phyloP scores from a whole-genome alignment of 2,329 filamentous ascomycete genomes.

The Beauveria varroae region DNA sequence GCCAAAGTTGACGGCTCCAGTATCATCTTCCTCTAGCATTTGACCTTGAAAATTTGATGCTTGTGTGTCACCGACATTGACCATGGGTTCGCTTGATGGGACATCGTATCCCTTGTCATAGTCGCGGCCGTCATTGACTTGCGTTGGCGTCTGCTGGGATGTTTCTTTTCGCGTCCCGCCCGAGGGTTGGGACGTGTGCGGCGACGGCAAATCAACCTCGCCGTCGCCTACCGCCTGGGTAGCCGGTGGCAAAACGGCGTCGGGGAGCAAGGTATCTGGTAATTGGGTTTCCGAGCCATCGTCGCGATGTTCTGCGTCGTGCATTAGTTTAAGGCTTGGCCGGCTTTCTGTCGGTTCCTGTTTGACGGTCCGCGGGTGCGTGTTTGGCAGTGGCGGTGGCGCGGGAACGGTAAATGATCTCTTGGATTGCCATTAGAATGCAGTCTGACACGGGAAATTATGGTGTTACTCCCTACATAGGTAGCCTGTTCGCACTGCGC shows the following conservation, averaged over 20 bases:
- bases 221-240: background rate
- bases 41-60: slow-evolving; percentile 23
- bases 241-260: background rate
- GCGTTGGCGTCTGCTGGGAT: slow-evolving; percentile 48
- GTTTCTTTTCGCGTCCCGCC: slow-evolving; percentile 25
- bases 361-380: background rate
- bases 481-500: background rate
- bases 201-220: background rate
- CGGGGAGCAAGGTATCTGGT: slow-evolving; percentile 13
- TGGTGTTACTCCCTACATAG: background rate
- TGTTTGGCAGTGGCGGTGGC: background rate
- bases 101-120: slow-evolving; percentile 38
- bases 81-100: slow-evolving; percentile 21
- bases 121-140: slow-evolving; percentile 49
- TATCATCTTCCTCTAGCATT: slow-evolving; percentile 40
- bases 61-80: slow-evolving; percentile 18
- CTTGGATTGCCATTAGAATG: background rate
- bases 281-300: slow-evolving; percentile 1
- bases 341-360: background rate
- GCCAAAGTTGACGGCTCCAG: slow-evolving; percentile 41
- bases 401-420: slow-evolving; percentile 2
- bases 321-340: background rate
- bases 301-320: background rate
- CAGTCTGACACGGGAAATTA: background rate
- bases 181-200: background rate